A percentile compares a stretch with the other conserved stretches of the same genome.
These are phyloP conservation scores for Trichophaea hybrida DNA, from an alignment of 2,329 filamentous ascomycete genomes.

Conservation along the genomic window DNA sequence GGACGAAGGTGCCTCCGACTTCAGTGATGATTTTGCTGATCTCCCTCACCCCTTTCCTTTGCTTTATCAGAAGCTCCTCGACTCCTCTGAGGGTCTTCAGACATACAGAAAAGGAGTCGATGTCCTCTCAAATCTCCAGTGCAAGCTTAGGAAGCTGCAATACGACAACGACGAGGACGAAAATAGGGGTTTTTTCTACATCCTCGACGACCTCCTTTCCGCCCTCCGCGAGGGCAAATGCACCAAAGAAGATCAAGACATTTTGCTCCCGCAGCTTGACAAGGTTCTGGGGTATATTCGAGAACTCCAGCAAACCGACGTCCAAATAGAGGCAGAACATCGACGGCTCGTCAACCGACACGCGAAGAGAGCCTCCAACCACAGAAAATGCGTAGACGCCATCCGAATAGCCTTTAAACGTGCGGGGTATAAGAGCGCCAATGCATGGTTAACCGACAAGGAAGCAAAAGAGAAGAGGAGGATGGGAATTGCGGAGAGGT, in stretches of 20 bases:
- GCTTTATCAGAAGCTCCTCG: background rate
- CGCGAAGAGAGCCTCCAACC: background rate
- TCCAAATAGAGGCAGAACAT: background rate
- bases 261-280: background rate
- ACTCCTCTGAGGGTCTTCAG: background rate
- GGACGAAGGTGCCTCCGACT: background rate
- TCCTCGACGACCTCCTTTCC: background rate
- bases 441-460: background rate
- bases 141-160: background rate
- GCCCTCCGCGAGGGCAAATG: background rate
- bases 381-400: background rate
- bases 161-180: background rate
- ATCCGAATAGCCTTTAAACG: background rate
- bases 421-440: background rate
- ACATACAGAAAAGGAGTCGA: background rate
- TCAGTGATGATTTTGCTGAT: background rate
- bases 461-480: background rate
- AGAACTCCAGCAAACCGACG: background rate
- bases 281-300: background rate
- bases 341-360: background rate
- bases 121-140: background rate
- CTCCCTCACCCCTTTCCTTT: background rate
- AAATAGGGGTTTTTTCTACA: background rate
- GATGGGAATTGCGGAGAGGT: background rate
- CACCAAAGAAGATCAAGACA: background rate